phyloP scores from a whole-genome alignment of 1,284 basidiomycete species.

The Exobasidium rhododendri region DNA sequence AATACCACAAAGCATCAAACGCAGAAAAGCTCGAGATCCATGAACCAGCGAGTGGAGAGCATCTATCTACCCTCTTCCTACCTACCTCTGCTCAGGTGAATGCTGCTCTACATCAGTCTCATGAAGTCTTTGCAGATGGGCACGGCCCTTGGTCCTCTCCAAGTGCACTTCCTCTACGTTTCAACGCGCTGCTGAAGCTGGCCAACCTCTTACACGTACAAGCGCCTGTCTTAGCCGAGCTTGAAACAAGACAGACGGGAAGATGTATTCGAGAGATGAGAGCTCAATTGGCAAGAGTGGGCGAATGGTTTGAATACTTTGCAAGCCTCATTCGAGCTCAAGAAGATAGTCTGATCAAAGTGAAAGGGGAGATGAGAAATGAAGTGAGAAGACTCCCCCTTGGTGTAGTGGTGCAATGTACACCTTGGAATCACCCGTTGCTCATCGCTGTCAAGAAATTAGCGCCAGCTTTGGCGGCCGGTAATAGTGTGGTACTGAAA shows the following conservation, averaged over 20 bases:
- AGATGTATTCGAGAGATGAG: conserved; percentile 24
- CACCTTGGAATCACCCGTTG: conserved; percentile 59
- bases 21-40: conserved; percentile 12
- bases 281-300: conserved; percentile 23
- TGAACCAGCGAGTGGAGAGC: conserved; percentile 16
- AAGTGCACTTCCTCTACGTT: conserved; percentile 18
- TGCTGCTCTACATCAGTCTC: conserved; percentile 16
- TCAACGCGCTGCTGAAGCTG: conserved; percentile 19
- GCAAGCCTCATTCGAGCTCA: conserved; percentile 15
- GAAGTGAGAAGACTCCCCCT: conserved; percentile 73
- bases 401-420: conserved; percentile 78
- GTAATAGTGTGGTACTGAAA: conserved; percentile 34
- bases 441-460: conserved; percentile 80
- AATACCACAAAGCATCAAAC: conserved; percentile 11
- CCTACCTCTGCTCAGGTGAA: conserved; percentile 18
- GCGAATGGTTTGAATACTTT: conserved; percentile 28
- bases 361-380: conserved; percentile 71
- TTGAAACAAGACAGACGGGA: conserved; percentile 23
- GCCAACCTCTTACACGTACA: conserved; percentile 19
- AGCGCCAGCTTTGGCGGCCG: conserved; percentile 32
- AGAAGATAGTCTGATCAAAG: conserved; percentile 59
- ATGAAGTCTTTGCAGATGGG: conserved; percentile 14
- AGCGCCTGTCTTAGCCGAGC: conserved; percentile 18
- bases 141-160: conserved; percentile 21
- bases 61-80: conserved; percentile 17